A percentile compares a stretch with the other conserved stretches of the same genome.
phyloP scores from a whole-genome alignment of 2,329 filamentous ascomycete species.

The Aspergillus sp. region DNA sequence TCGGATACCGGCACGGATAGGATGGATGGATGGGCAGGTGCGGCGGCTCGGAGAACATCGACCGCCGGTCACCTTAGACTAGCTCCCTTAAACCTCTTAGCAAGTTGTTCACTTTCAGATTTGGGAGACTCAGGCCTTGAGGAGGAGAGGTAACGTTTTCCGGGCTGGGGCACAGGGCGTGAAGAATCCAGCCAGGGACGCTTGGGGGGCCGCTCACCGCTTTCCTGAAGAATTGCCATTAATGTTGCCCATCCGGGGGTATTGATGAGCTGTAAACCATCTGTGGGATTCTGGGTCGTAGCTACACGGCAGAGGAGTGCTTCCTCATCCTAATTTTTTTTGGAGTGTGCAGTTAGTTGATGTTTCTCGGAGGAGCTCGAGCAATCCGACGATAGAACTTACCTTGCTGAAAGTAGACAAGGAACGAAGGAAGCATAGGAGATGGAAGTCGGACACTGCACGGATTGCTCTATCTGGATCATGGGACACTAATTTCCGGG shows the following conservation, averaged over 20 bases:
- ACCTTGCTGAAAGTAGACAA: conserved; percentile 86
- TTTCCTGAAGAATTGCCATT: conserved; percentile 89
- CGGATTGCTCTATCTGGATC: conserved; percentile 63
- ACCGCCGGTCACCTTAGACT: conserved; percentile 46
- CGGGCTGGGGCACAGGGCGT: conserved; percentile 32
- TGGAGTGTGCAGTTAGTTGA: neutral
- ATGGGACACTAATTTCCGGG: conserved; percentile 67
- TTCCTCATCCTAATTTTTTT: conserved; percentile 73
- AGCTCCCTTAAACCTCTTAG: conserved; percentile 66
- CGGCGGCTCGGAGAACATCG: conserved; percentile 5
- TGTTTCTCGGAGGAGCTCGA: neutral
- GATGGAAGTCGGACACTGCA: conserved; percentile 87
- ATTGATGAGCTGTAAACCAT: conserved; percentile 79
- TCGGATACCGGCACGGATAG: neutral
- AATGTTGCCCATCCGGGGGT: conserved; percentile 93
- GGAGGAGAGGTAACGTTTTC: conserved; percentile 35
- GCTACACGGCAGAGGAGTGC: conserved; percentile 81
- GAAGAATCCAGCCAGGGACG: conserved; percentile 49
- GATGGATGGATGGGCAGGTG: neutral
- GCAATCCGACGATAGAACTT: conserved; percentile 28
- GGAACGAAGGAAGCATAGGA: conserved; percentile 81
- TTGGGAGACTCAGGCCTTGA: conserved; percentile 40
- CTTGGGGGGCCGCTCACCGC: conserved; percentile 93
- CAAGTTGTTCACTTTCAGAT: conserved; percentile 59
- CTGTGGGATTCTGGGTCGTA: conserved; percentile 73